Base-by-base conservation (phyloP, 2,329 filamentous ascomycete genomes). In the Fusarium nurragi region DNA sequence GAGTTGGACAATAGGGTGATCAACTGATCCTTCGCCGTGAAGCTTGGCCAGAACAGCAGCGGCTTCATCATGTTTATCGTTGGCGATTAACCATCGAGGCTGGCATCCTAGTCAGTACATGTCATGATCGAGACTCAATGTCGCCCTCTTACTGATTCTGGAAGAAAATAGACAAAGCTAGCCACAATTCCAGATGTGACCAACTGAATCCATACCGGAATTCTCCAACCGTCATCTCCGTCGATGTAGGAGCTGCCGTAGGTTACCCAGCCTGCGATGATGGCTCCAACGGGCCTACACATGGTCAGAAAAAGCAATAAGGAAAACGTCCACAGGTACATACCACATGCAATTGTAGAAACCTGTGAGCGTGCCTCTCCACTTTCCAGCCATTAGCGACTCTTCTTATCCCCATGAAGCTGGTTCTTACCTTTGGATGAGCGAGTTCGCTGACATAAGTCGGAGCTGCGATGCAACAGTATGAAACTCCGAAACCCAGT, bases 201-300 rank as follows among this genome's bases (percentile, higher is more conserved):
- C 12, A 78, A 68, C 38, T 80, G 78, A 1, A 79, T 71, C 49
- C 75, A 76, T 13, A 79, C 71, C 0, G 78, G 78, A 4, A 80
- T 67, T 13, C 78, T 73, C 66, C 75, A 77, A 2, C 79, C 78
- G 1, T 74, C 51, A 7, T 74, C 56, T 18, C 74, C 68, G 4
- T 75, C 64, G 23, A 77, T 74, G 6, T 77, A 74, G 18, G 78
- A 72, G 39, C 79, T 79, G 18, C 84, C 87, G 51, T 85, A 84
- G 6, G 83, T 80, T 6, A 82, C 81, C 71, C 84, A 85, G 6
- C 80, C 80, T 6, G 86, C 84, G 6, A 86, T 77, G 32, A 88
- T 87, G 22, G 79, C 79, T 22, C 84, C 84, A 0, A 68, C 66
- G 5, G 65, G 65, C 65, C 60, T 64, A 6, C 11, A 6, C 3